phyloP scores from a whole-genome alignment of 352 stramenopile genomes.

The Aphanomyces invadans region DNA sequence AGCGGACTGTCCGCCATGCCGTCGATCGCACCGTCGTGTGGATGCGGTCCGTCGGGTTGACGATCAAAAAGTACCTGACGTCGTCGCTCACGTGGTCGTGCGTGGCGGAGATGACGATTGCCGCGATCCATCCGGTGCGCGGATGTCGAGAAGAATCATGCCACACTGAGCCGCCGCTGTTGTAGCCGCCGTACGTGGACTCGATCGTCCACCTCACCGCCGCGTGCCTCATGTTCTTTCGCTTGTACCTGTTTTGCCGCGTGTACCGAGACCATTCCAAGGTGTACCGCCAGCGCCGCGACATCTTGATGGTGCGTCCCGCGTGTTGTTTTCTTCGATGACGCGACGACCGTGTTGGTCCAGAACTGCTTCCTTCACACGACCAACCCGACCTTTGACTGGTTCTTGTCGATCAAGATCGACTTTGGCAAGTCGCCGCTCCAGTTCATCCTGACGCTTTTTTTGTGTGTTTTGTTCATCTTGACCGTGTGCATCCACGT shows the following conservation, averaged over 20 bases:
- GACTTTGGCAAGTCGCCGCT: slow-evolving; percentile 11
- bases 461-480: not conserved
- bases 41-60: not conserved
- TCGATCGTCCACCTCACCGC: not conserved
- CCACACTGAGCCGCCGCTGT: too few relatives aligned
- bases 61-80: not conserved
- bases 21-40: too few relatives aligned
- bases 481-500: not conserved
- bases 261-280: slow-evolving; percentile 7
- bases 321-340: not conserved
- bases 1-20: too few relatives aligned
- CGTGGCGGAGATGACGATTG: not conserved
- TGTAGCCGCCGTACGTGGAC: not conserved
- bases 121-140: not conserved
- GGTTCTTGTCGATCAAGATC: not conserved
- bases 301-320: not conserved
- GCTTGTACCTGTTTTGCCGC: not conserved
- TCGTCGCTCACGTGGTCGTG: not conserved
- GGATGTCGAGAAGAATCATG: not conserved
- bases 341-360: too few relatives aligned
- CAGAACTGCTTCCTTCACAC: not conserved
- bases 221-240: slow-evolving; percentile 7
- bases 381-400: slow-evolving; percentile 3
- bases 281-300: not conserved
- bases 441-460: not conserved